Evolutionary conservation across 2,329 filamentous ascomycete species (phyloP).

Genomic region (Colletotrichum melonis): DNA sequence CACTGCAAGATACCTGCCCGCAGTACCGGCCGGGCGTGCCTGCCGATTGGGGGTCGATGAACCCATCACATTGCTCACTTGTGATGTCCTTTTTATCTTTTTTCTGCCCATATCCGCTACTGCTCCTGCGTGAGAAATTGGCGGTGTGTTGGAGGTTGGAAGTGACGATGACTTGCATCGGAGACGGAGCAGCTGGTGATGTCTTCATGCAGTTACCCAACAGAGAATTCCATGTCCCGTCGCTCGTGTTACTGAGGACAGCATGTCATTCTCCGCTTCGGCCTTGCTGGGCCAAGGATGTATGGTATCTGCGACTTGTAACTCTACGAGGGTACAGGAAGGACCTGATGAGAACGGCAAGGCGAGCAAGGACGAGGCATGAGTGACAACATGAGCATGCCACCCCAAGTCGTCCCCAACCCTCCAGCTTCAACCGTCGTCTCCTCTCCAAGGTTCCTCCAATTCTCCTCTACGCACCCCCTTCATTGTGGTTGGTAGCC

Average conservation of each 20-base stretch:
- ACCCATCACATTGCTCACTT: slow-evolving; percentile 11
- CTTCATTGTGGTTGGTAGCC: neutral
- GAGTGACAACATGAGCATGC: neutral
- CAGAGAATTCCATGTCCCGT: too few relatives aligned
- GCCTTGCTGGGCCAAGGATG: neutral
- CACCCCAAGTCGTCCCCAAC: neutral
- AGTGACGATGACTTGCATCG: slow-evolving; percentile 32
- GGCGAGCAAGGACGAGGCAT: neutral
- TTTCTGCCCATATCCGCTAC: slow-evolving; percentile 12
- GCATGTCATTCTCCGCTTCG: neutral
- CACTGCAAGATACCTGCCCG: neutral
- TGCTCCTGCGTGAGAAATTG: neutral
- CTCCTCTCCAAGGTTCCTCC: neutral
- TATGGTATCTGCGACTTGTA: too few relatives aligned
- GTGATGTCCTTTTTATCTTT: neutral
- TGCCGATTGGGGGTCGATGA: slow-evolving; percentile 12
- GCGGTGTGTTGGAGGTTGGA: slow-evolving; percentile 21
- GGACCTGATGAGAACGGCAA: neutral
- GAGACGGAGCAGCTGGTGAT: slow-evolving; percentile 9
- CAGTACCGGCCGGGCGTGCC: slow-evolving; percentile 10
- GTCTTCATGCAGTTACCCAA: slow-evolving; percentile 9
- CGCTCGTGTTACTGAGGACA: neutral
- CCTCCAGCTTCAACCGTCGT: neutral
- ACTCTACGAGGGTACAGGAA: neutral
- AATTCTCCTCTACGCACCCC: neutral